Evolutionary conservation across 1,139 yeast species (phyloP), one percentile per base, ranked within the genome.

Genomic region (Diutina sp.): DNA sequence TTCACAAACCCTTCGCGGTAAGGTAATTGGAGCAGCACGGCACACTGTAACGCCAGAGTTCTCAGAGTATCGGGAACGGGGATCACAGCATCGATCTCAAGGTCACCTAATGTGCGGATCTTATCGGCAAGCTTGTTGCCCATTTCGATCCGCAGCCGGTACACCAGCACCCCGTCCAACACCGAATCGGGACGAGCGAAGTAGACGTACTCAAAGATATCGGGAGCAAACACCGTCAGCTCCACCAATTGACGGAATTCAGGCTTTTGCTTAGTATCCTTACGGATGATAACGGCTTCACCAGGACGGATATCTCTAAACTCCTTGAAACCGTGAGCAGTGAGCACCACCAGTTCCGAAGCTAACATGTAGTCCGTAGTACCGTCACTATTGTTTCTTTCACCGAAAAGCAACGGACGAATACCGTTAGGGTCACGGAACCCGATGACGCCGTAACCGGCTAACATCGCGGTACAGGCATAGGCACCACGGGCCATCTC

Each of bases 51-150:
- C 1, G 99, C 99, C 38, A 97, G 85, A 53, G 95, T 91, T 69
- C 98, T 82, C 8, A 98, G 85, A 16, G 99, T 95, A 69, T 93
- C 99, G 11, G 99, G 99, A 8, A 93, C 99, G 1, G 99, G 97
- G 57, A 93, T 90, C 52, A 95, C 97, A 53, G 91, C 99, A 65
- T 93, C 99, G 59, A 93, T 86, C 12, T 50, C 16, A 5, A 50
- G 32, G 9, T 30, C 44, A 11, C n/a, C n/a, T 14, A 30, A 12
- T 1, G 14, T 30, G 59, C 80, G 82, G 61, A 95, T 87, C 66
- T 84, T 87, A 56, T 77, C 72, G 9, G 98, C 99, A 58, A 93
- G 78, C 67, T 87, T 88, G 62, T 80, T 84, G 63, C 99, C 99
- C 99, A 95, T 95, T 61, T 85, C 91, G 61, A 93, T 79, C 69